phyloP scores from a whole-genome alignment of 345 rosid species.

The Eucalyptus polybractea region DNA sequence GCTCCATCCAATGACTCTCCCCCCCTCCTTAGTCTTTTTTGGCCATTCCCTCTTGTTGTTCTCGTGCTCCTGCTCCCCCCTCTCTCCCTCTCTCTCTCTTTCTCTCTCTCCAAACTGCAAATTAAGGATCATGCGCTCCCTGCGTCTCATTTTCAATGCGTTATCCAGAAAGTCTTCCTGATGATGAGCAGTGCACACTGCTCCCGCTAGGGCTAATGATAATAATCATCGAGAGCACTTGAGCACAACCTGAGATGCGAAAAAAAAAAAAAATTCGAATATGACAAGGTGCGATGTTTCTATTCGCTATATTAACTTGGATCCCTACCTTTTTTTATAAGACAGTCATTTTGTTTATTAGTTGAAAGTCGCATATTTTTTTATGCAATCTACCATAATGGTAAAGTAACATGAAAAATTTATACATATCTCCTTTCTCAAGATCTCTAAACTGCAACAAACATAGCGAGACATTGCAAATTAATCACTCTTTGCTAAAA shows the following conservation, averaged over 20 bases:
- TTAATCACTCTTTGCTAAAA: background rate
- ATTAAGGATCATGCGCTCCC: background rate
- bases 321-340: background rate
- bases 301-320: background rate
- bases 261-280: background rate
- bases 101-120: background rate
- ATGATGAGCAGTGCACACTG: background rate
- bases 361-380: background rate
- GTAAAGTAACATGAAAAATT: background rate
- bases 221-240: background rate
- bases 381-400: background rate
- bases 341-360: background rate
- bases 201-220: background rate
- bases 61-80: background rate
- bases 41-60: background rate
- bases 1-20: background rate
- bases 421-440: background rate
- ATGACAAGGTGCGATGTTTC: background rate
- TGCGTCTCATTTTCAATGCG: background rate
- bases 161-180: background rate
- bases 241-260: background rate
- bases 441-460: background rate
- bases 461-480: background rate
- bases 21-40: background rate
- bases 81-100: background rate